A percentile compares a stretch with the other conserved stretches of the same genome.
Evolutionary conservation across 768 basidiomycete species (phyloP).

Genomic region (Boletellus ananiceps): DNA sequence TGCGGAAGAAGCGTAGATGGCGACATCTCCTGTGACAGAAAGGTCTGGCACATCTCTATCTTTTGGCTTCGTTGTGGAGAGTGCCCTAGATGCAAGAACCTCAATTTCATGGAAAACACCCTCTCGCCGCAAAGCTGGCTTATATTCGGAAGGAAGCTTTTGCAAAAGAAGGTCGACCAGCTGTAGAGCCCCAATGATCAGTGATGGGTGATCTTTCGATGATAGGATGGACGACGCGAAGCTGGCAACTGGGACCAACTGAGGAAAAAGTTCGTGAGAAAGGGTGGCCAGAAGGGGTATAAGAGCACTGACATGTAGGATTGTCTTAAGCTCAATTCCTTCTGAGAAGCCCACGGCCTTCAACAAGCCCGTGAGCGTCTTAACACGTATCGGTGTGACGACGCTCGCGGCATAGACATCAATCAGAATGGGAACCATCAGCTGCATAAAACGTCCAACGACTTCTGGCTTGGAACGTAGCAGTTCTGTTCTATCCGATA

Average conservation of each 20-base stretch:
- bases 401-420: constrained; percentile 99
- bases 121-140: constrained; percentile 86
- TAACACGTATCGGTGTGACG: constrained; percentile 77
- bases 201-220: constrained; percentile 81
- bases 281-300: not conserved
- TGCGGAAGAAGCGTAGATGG: constrained; percentile 39
- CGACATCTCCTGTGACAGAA: constrained; percentile 34
- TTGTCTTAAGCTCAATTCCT: constrained; percentile 63
- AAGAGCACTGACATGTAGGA: constrained; percentile 62
- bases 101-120: constrained; percentile 97
- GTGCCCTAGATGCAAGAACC: constrained; percentile 56
- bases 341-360: constrained; percentile 91
- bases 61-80: constrained; percentile 53
- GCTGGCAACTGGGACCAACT: constrained; percentile 93
- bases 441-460: constrained; percentile 78
- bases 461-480: constrained; percentile 70
- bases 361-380: constrained; percentile 81
- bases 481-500: constrained; percentile 63
- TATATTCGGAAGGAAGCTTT: constrained; percentile 82
- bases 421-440: constrained; percentile 89
- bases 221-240: constrained; percentile 94
- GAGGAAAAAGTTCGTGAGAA: constrained; percentile 7
- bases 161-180: constrained; percentile 85
- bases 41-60: constrained; percentile 35
- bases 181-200: constrained; percentile 87